Conservation (phyloP, 495 filamentous ascomycete genomes). For the Jackrogersella multiformis region DNA sequence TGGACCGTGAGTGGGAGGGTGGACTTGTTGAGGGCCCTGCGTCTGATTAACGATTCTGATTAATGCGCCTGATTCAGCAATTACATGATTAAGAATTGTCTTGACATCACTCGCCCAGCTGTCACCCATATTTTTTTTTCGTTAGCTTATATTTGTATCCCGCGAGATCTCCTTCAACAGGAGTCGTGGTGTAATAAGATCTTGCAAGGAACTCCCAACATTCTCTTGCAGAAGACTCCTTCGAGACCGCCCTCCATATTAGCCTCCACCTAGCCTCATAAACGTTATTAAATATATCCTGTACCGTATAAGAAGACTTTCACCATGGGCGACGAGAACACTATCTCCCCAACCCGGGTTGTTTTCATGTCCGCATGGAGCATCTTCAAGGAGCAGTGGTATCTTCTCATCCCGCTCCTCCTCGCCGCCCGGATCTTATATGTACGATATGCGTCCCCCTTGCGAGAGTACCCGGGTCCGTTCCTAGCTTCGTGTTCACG, state of each 20-base stretch:
- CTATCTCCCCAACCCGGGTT: slow-evolving; percentile 41
- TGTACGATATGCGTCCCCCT: slow-evolving; percentile 56
- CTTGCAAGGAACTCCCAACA: slow-evolving; percentile 30
- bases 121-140: slow-evolving; percentile 17
- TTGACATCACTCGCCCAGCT: slow-evolving; percentile 19
- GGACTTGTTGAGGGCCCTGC: slow-evolving; percentile 21
- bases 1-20: slow-evolving; percentile 29
- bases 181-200: slow-evolving; percentile 29
- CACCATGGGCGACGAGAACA: slow-evolving; percentile 44
- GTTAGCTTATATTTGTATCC: slow-evolving; percentile 30
- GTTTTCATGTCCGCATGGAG: slow-evolving; percentile 41
- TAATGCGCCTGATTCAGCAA: slow-evolving; percentile 35
- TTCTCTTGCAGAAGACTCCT: slow-evolving; percentile 10
- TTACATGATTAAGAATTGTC: slow-evolving; percentile 27
- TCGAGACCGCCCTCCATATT: not conserved
- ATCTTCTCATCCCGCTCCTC: slow-evolving; percentile 44
- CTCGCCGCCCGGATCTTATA: slow-evolving; percentile 47
- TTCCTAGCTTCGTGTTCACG: slow-evolving; percentile 58
- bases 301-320: slow-evolving; percentile 11
- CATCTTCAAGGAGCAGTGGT: slow-evolving; percentile 51
- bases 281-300: not conserved
- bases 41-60: slow-evolving; percentile 38
- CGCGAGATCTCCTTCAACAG: slow-evolving; percentile 45
- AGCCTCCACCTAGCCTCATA: not conserved
- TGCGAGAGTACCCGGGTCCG: slow-evolving; percentile 60